Conservation (phyloP, 2,329 filamentous ascomycete species). For the Colletotrichum lindemuthianum region DNA sequence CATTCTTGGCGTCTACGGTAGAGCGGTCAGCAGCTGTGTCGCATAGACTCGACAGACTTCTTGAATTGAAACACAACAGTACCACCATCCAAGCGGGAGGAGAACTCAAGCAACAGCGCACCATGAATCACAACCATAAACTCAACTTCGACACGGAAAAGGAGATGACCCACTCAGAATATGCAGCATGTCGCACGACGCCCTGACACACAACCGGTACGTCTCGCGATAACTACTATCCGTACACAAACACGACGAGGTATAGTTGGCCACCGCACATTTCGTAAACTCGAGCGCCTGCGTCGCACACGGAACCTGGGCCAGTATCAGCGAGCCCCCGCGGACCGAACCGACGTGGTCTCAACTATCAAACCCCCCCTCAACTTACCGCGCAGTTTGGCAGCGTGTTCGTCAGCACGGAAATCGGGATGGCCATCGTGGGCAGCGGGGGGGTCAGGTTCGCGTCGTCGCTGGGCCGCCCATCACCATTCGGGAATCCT, state of each 20-base stretch:
- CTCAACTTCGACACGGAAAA: not conserved
- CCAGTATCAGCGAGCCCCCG: too few species aligned
- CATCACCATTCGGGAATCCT: too few species aligned
- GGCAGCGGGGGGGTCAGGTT: not conserved
- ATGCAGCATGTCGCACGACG: constrained; percentile 11
- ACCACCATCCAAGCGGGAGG: too few species aligned
- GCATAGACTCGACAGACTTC: too few species aligned
- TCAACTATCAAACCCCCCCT: too few species aligned
- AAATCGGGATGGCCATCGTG: constrained; percentile 19
- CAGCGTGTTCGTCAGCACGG: constrained; percentile 1
- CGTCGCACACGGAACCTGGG: constrained; percentile 15
- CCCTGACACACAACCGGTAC: constrained; percentile 14
- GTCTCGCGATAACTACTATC: constrained; percentile 8
- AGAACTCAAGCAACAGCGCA: too few species aligned
- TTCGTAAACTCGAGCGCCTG: constrained; percentile 18
- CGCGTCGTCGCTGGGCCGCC: too few species aligned
- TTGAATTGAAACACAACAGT: too few species aligned
- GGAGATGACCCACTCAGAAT: constrained; percentile 8
- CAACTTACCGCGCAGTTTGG: constrained; percentile 31
- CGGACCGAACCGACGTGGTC: too few species aligned
- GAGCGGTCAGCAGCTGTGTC: too few species aligned
- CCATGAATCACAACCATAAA: too few species aligned
- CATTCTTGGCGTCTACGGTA: constrained; percentile 19
- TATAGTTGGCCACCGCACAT: constrained; percentile 18
- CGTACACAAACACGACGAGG: constrained; percentile 14